Base-by-base conservation (phyloP, 2,329 filamentous ascomycete species). In the Phoma sp. region DNA sequence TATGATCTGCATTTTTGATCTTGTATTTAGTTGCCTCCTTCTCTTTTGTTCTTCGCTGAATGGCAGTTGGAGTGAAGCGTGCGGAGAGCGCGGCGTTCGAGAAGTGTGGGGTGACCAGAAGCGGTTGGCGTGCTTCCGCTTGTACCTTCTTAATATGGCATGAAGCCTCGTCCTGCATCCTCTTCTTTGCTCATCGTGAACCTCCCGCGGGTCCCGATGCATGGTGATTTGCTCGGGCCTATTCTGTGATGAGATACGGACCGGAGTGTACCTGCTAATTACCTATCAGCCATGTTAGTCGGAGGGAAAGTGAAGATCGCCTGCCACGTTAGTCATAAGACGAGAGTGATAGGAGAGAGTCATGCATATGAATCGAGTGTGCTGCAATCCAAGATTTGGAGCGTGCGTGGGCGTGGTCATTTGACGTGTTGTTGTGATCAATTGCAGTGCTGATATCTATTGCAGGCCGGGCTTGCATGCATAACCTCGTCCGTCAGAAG, bases 391-490 rank as follows among this genome's bases (percentile, higher is more conserved):
- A 67, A 62, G 63, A 66, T 60, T 65, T 65, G 57, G 45, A 46
- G 47, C 58, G 62, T 64, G 61, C 18, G 18, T 18, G 66, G 64
- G 60, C 59, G 36, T 45, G 35, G 53, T 64, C 59, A 66, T 52
- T 59, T 67, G 61, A 65, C 61, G 47, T 49, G 57, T 62, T 52
- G 56, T 51, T 65, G 60, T 48, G 44, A 52, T 60, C 39, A 55
- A 62, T 57, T 51, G 52, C 52, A 60, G 47, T 47, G 25, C 57
- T 72, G 66, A 63, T 70, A 66, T 69, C 64, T 68, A 64, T 62
- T 43, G 54, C 54, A 59, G 59, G 47, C 51, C 55, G 56, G 59
- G 43, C 55, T 44, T 66, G 65, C 62, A 62, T 59, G 51, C 52
- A 49, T 52, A 59, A 61, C 64, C 59, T 65, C 58, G 64, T 55